Evolutionary conservation across 2,329 filamentous ascomycete species (phyloP), one percentile per base, ranked within the genome.

Genomic region (Passalora sequoiae): DNA sequence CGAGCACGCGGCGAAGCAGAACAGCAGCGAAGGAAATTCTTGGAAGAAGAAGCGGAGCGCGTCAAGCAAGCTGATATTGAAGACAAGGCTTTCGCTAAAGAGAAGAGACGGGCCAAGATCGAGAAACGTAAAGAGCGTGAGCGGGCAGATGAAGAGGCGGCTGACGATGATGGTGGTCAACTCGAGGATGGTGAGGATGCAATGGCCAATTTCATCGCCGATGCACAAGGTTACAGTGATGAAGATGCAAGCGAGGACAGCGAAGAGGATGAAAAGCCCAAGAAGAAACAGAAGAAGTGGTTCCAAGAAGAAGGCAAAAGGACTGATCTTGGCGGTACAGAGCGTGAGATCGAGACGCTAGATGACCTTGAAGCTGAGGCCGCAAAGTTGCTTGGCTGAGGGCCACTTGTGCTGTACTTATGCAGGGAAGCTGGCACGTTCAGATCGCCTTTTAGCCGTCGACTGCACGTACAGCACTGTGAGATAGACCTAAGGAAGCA

Each of bases 341-440:
- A 71, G 73, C 52, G 46, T 43, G 81, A 87, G 68, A 85, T 84
- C 9, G 83, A 89, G 66, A 89, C 84, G 30, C 68, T 91, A 56
- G 83, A 88, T 64, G 85, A 89, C 65, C 72, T 89, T 56, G 86
- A 91, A 68, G 80, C 81, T 29, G 66, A 91, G 66, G 87, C 87
- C 42, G 77, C 83, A 32, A 84, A 83, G 3, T 66, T 92, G 64
- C 65, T 94, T 40, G 57, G 50, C 13, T 56, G 39, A 43, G 10
- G n/a, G n/a, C n/a, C n/a, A n/a, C n/a, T n/a, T n/a, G n/a, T n/a
- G n/a, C n/a, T n/a, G n/a, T n/a, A n/a, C n/a, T n/a, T n/a, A n/a
- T n/a, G n/a, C n/a, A n/a, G n/a, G n/a, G n/a, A n/a, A n/a, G n/a
- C n/a, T n/a, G n/a, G n/a, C n/a, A n/a, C n/a, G n/a, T n/a, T n/a